These are phyloP conservation scores for Oxytropis ochrocephala DNA, from an alignment of 306 rosid species.

Conservation along the genomic window DNA sequence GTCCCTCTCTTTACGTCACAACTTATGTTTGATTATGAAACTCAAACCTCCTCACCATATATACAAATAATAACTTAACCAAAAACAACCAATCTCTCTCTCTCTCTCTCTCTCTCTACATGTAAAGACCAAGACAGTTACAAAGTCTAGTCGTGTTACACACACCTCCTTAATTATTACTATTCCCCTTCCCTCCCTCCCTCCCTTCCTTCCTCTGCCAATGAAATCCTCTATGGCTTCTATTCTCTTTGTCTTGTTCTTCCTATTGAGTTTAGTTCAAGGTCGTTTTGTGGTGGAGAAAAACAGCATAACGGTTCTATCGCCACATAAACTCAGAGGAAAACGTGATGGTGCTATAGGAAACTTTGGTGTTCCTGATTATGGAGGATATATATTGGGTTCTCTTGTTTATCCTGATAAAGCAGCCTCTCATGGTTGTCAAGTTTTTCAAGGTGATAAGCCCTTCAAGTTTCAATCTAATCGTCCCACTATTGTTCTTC, in stretches of 20 bases:
- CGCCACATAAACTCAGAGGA: conserved; percentile 36
- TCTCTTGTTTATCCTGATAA: conserved; percentile 55
- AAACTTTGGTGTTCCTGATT: conserved; percentile 88
- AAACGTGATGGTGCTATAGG: conserved; percentile 69
- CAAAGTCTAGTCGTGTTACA: conserved; percentile 16
- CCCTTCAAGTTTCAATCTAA: conserved; percentile 39
- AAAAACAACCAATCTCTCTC: neutral
- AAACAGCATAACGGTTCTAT: conserved; percentile 52
- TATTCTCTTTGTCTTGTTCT: neutral
- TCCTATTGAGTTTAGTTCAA: conserved; percentile 17
- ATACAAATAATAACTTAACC: neutral
- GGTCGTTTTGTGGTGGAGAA: conserved; percentile 82
- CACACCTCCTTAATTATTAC: neutral
- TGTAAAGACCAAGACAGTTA: conserved; percentile 30
- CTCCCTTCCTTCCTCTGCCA: neutral
- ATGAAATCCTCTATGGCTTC: conserved; percentile 24
- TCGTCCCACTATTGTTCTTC: conserved; percentile 55
- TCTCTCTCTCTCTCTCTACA: conserved; percentile 5
- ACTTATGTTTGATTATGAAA: conserved; percentile 29
- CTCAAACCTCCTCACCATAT: conserved; percentile 25
- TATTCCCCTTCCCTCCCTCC: neutral
- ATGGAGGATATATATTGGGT: conserved; percentile 79
- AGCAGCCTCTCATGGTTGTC: conserved; percentile 46
- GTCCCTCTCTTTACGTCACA: conserved; percentile 51
- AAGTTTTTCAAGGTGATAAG: conserved; percentile 62